These are phyloP conservation scores for Leishmania tropica DNA, from an alignment of 208 protist species.

Conservation along the genomic window DNA sequence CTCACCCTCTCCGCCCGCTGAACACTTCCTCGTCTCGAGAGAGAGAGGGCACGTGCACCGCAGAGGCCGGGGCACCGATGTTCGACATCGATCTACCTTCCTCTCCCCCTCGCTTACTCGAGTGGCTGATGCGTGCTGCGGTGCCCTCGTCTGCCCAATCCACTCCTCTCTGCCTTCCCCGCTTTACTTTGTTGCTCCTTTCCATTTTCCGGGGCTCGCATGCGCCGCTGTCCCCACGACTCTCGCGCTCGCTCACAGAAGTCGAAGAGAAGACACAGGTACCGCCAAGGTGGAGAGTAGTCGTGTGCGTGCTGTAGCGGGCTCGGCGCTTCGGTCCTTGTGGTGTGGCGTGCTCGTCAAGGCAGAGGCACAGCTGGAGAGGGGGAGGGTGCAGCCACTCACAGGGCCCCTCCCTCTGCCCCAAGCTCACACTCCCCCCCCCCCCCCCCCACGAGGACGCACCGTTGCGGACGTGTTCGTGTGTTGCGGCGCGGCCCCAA, in stretches of 20 bases:
- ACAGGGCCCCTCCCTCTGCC: background rate
- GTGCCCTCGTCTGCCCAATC: background rate
- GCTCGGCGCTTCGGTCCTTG: background rate
- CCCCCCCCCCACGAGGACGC: background rate
- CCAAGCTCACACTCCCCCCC: too few relatives aligned
- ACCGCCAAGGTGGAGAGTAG: background rate
- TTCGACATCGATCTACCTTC: too few relatives aligned
- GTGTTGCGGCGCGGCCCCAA: background rate
- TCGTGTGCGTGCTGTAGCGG: background rate
- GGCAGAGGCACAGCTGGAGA: background rate
- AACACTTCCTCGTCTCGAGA: too few relatives aligned
- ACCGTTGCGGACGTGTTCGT: background rate
- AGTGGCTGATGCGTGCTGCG: too few relatives aligned
- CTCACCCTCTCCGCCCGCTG: too few relatives aligned
- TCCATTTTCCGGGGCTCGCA: background rate
- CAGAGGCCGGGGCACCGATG: too few relatives aligned
- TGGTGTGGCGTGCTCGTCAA: background rate
- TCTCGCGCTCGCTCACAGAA: background rate
- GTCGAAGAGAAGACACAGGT: background rate
- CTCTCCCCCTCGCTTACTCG: too few relatives aligned
- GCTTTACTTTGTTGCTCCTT: background rate
- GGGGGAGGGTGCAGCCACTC: background rate
- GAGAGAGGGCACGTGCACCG: too few relatives aligned
- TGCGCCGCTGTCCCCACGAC: background rate
- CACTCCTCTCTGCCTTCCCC: background rate